Percentiles rank a stretch among this genome's conserved stretches.
phyloP scores from a whole-genome alignment of 202 grass and related monocot genomes.

The Schoenoplectus tabernaemontani region DNA sequence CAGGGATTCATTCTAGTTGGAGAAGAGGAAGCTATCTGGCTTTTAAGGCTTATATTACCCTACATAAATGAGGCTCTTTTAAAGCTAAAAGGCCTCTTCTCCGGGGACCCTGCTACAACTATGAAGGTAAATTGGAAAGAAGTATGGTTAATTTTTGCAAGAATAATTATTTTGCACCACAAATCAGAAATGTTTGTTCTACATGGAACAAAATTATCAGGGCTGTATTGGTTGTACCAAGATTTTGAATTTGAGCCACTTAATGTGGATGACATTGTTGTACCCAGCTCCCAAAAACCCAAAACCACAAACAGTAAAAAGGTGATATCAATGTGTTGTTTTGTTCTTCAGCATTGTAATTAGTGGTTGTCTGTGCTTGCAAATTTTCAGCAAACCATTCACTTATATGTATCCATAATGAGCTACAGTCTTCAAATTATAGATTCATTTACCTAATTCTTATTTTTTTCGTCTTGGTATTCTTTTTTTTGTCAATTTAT shows the following conservation, averaged over 20 bases:
- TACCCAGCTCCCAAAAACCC: not conserved
- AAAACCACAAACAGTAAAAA: too few relatives aligned
- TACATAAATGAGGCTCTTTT: constrained; percentile 84
- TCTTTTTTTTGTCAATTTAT: not conserved
- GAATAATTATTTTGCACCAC: not conserved
- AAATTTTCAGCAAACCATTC: not conserved
- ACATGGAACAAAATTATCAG: not conserved
- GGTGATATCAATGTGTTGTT: too few relatives aligned
- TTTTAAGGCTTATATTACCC: constrained; percentile 72
- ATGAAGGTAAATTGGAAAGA: constrained; percentile 62
- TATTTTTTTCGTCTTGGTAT: not conserved
- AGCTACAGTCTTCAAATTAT: not conserved
- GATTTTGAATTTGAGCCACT: too few relatives aligned
- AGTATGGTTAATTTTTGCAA: not conserved
- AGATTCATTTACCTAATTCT: not conserved
- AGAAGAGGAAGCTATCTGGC: constrained; percentile 94
- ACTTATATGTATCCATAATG: not conserved
- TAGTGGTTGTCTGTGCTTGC: too few relatives aligned
- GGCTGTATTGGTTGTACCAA: too few relatives aligned
- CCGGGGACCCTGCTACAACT: constrained; percentile 81
- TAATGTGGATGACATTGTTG: too few relatives aligned
- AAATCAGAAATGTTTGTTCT: not conserved
- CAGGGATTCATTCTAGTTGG: constrained; percentile 49
- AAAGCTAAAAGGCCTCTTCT: constrained; percentile 73
- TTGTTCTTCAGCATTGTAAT: too few relatives aligned